phyloP scores from a whole-genome alignment of 1,284 basidiomycete genomes.

The Wallemia mellicola region DNA sequence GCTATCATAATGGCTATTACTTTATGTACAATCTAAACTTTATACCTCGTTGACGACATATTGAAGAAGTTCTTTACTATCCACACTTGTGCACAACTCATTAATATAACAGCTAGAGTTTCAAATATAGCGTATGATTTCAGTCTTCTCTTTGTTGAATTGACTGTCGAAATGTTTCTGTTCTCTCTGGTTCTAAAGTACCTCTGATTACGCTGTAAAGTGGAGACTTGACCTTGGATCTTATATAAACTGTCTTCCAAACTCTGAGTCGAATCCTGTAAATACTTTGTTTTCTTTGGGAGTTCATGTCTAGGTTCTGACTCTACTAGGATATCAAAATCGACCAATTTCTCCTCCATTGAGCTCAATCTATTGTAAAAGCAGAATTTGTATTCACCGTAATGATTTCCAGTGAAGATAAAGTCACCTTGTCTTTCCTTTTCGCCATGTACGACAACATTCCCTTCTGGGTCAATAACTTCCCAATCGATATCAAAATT shows the following conservation, averaged over 20 bases:
- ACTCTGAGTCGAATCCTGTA: conserved; percentile 62
- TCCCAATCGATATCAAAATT: neutral
- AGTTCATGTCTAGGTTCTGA: conserved; percentile 63
- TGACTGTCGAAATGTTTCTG: neutral
- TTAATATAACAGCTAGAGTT: neutral
- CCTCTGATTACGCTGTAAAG: conserved; percentile 68
- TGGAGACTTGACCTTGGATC: conserved; percentile 50
- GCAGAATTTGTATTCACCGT: conserved; percentile 93
- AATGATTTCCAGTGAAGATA: conserved; percentile 73
- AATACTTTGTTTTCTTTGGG: conserved; percentile 30
- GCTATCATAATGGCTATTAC: conserved; percentile 49
- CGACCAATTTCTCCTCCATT: conserved; percentile 64
- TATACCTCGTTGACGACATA: neutral
- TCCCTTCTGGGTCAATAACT: conserved; percentile 52
- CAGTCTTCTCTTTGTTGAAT: neutral
- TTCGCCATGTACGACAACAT: conserved; percentile 51
- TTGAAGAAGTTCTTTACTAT: neutral
- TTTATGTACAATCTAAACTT: conserved; percentile 12
- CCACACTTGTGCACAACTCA: neutral
- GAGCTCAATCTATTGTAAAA: conserved; percentile 91
- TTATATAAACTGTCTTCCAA: conserved; percentile 81
- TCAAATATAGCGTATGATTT: neutral
- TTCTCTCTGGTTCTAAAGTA: conserved; percentile 23
- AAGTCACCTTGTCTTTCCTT: conserved; percentile 86
- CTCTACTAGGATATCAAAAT: conserved; percentile 95